Evolutionary conservation across 768 basidiomycete species (phyloP).

Genomic region (Russula foetens): DNA sequence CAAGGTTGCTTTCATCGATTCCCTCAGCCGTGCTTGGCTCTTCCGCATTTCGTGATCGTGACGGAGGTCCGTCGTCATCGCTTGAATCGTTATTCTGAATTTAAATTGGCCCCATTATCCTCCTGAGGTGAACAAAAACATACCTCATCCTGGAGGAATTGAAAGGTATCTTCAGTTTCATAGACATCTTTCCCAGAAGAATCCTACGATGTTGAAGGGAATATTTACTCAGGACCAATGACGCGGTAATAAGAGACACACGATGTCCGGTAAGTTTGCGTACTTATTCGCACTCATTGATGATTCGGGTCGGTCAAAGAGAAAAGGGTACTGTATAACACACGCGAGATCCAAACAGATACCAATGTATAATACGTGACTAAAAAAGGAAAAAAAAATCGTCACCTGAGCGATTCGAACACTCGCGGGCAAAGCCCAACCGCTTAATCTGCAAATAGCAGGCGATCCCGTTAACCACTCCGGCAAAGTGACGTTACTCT

Average conservation of each 20-base stretch:
- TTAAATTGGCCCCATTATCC: neutral
- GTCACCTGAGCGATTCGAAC: constrained; percentile 30
- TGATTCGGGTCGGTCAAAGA: neutral
- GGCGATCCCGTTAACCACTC: constrained; percentile 76
- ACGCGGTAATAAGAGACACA: constrained; percentile 30
- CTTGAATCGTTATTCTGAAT: constrained; percentile 49
- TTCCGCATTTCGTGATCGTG: constrained; percentile 34
- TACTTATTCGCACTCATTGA: constrained; percentile 51
- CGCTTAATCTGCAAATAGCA: constrained; percentile 29
- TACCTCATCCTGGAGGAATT: constrained; percentile 44
- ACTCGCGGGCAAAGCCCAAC: constrained; percentile 29
- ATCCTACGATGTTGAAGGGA: constrained; percentile 45
- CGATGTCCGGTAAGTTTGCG: constrained; percentile 87
- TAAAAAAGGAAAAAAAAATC: constrained; percentile 10
- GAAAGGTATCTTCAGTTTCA: constrained; percentile 78
- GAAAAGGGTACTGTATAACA: neutral
- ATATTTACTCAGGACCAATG: neutral
- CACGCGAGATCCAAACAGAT: neutral
- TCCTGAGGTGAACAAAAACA: constrained; percentile 21
- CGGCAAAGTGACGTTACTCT: constrained; percentile 66
- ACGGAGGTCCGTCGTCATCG: constrained; percentile 52
- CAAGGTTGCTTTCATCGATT: constrained; percentile 57
- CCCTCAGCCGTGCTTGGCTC: constrained; percentile 48
- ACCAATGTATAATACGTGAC: neutral
- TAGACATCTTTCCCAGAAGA: constrained; percentile 80